Conservation (phyloP, 257 asterid genomes). For the Parsonsia alboflavescens region DNA sequence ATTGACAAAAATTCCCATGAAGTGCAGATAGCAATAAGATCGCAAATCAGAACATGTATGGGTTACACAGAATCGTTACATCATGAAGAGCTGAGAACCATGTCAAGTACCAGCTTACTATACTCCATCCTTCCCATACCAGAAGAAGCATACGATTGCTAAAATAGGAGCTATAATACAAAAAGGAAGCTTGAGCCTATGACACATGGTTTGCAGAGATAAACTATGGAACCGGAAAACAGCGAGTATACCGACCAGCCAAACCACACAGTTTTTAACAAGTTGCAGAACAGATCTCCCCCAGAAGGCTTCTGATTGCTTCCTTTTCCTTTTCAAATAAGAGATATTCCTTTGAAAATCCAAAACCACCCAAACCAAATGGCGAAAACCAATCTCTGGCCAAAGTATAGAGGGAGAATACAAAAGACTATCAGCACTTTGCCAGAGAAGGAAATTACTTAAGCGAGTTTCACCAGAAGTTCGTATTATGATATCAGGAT, state of each 20-base stretch:
- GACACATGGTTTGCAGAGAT: not conserved
- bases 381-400: slow-evolving; percentile 77
- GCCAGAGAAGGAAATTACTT: slow-evolving; percentile 87
- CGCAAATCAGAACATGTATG: not conserved
- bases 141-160: not conserved
- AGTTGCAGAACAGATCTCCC: not conserved
- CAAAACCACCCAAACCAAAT: slow-evolving; percentile 50
- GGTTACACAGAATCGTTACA: not conserved
- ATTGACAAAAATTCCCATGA: not conserved
- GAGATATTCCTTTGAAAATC: slow-evolving; percentile 52
- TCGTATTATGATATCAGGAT: slow-evolving; percentile 68
- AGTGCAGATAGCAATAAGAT: not conserved
- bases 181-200: slow-evolving; percentile 2
- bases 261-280: not conserved
- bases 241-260: not conserved
- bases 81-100: not conserved
- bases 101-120: not conserved
- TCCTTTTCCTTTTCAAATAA: slow-evolving; percentile 42
- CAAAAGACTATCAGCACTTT: slow-evolving; percentile 52
- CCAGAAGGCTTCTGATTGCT: slow-evolving; percentile 22
- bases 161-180: slow-evolving; percentile 6
- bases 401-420: slow-evolving; percentile 62
- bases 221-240: not conserved
- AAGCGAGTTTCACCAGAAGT: slow-evolving; percentile 80
- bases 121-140: not conserved